Conservation (phyloP, 768 basidiomycete genomes). For the Candolleomyces eurysporus region DNA sequence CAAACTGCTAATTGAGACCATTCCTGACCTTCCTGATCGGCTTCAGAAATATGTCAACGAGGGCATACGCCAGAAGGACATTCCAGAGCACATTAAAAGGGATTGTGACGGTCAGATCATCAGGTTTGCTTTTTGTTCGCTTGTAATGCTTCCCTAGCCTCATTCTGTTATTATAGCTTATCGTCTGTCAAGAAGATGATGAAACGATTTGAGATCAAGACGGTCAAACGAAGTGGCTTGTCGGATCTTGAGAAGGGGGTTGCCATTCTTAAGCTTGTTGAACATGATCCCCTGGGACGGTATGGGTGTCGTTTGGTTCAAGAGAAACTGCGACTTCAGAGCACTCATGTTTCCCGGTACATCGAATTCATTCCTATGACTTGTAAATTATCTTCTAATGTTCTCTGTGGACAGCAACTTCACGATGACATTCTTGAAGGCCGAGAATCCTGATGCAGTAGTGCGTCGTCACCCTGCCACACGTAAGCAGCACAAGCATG, state of each 20-base stretch:
- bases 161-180: conserved; percentile 7
- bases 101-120: background rate
- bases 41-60: conserved; percentile 11
- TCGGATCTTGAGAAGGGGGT: conserved; percentile 5
- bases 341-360: conserved; percentile 14
- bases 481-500: conserved; percentile 19
- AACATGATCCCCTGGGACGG: conserved; percentile 14
- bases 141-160: too few relatives aligned
- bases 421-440: conserved; percentile 3
- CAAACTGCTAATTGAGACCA: too few relatives aligned
- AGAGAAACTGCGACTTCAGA: conserved; percentile 12
- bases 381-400: too few relatives aligned
- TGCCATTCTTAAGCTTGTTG: conserved; percentile 6
- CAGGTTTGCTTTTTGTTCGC: too few relatives aligned
- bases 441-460: conserved; percentile 7
- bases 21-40: conserved; percentile 6
- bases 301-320: conserved; percentile 11
- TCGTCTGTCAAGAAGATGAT: conserved; percentile 9
- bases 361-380: background rate
- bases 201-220: conserved; percentile 9
- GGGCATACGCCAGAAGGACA: background rate
- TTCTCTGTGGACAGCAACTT: conserved; percentile 15
- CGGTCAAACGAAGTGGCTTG: conserved; percentile 5
- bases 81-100: background rate
- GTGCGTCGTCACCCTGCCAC: conserved; percentile 16